Conservation (phyloP, 495 filamentous ascomycete genomes). For the Apodospora peruviana region DNA sequence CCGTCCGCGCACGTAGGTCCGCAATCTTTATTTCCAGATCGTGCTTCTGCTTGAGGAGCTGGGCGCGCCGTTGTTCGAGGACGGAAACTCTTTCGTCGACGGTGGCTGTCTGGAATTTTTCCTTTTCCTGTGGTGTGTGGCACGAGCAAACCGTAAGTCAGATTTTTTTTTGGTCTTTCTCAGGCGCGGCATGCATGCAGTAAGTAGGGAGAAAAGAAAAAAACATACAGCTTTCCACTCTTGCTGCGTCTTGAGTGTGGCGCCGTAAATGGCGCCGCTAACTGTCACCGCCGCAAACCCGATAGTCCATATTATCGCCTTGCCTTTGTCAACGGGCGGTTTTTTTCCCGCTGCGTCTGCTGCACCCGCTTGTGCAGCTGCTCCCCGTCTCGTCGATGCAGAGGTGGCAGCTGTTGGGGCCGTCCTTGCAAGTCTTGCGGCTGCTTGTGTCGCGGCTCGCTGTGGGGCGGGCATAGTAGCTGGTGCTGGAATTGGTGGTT, state of each 20-base stretch:
- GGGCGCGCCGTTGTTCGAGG: constrained; percentile 28
- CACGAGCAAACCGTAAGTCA: not conserved
- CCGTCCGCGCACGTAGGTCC: constrained; percentile 26
- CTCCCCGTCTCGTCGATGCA: not conserved
- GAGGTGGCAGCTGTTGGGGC: not conserved
- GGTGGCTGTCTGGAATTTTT: constrained; percentile 24
- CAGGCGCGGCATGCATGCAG: not conserved
- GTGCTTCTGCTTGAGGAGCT: constrained; percentile 23
- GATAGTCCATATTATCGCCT: constrained; percentile 36
- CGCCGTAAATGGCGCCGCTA: constrained; percentile 50
- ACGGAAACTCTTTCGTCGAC: constrained; percentile 29
- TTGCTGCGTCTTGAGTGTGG: constrained; percentile 49
- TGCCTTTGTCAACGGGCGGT: constrained; percentile 11
- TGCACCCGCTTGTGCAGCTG: not conserved
- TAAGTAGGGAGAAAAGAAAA: not conserved
- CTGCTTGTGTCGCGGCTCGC: not conserved
- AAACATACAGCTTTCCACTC: constrained; percentile 31
- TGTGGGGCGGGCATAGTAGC: not conserved
- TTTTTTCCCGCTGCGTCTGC: not conserved
- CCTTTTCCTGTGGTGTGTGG: constrained; percentile 20
- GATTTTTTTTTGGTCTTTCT: constrained; percentile 1
- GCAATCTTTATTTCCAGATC: constrained; percentile 34
- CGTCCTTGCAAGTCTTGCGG: not conserved
- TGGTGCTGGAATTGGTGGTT: no score
- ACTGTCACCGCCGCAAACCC: constrained; percentile 44